phyloP scores from a whole-genome alignment of 495 filamentous ascomycete species.

The Lophium mytilinum region DNA sequence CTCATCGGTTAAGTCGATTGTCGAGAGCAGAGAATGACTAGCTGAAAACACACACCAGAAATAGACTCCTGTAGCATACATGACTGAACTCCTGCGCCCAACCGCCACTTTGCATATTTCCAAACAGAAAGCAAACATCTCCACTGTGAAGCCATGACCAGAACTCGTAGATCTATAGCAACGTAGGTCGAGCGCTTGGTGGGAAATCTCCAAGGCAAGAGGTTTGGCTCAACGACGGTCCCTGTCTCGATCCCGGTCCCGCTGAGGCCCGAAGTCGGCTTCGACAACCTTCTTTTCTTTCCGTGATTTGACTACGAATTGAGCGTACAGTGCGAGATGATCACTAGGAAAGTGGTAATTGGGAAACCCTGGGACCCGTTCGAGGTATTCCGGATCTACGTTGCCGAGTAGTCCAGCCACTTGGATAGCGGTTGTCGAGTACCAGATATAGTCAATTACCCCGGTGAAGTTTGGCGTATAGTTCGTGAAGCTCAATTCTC shows the following conservation, averaged over 20 bases:
- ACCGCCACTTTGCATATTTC: neutral
- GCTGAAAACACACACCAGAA: neutral
- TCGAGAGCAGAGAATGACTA: neutral
- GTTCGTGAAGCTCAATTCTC: slow-evolving; percentile 89
- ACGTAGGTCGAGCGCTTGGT: neutral
- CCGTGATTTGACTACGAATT: slow-evolving; percentile 79
- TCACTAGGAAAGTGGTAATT: slow-evolving; percentile 97
- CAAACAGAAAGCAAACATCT: neutral
- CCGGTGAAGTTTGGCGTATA: slow-evolving; percentile 87
- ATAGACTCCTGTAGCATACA: neutral
- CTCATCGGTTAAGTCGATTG: too few species aligned
- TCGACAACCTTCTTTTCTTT: slow-evolving; percentile 75
- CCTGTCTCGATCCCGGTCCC: slow-evolving; percentile 23
- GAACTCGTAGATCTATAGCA: neutral
- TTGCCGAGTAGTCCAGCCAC: slow-evolving; percentile 81
- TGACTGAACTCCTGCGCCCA: neutral
- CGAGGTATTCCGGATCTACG: slow-evolving; percentile 83
- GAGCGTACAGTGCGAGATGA: slow-evolving; percentile 84
- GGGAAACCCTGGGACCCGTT: slow-evolving; percentile 86
- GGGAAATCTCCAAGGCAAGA: neutral
- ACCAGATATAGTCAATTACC: slow-evolving; percentile 96
- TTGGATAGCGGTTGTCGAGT: slow-evolving; percentile 82
- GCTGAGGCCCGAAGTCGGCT: slow-evolving; percentile 52
- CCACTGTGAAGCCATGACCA: too few species aligned
- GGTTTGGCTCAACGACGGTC: slow-evolving; percentile 4